Evolutionary conservation across 2,329 filamentous ascomycete species (phyloP).

Genomic region (Paraconiothyrium sp.): DNA sequence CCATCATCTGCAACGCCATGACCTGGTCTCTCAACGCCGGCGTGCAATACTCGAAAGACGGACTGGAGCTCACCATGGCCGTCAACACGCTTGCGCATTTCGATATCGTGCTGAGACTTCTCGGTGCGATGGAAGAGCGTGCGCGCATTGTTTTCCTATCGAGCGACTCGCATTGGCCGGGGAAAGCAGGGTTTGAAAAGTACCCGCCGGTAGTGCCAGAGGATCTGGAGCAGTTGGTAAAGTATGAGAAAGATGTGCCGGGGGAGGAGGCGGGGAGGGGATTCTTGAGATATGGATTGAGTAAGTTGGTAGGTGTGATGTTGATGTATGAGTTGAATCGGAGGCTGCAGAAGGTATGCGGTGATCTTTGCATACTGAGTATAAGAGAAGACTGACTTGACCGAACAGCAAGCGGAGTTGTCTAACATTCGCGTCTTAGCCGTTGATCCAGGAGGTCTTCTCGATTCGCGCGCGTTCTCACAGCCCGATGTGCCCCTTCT

Average conservation of each 20-base stretch:
- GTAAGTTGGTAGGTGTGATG: conserved; percentile 55
- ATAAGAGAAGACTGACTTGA: background rate
- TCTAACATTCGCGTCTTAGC: conserved; percentile 41
- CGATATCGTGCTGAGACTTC: conserved; percentile 25
- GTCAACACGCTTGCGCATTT: conserved; percentile 35
- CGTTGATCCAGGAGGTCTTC: conserved; percentile 46
- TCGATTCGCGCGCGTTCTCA: conserved; percentile 51
- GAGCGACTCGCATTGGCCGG: conserved; percentile 51
- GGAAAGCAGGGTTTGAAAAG: conserved; percentile 49
- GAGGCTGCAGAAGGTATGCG: conserved; percentile 38
- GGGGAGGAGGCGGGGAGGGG: conserved; percentile 51
- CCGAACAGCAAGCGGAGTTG: conserved; percentile 27
- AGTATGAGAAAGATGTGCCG: conserved; percentile 41
- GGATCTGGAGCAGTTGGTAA: conserved; percentile 50
- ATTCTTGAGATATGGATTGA: conserved; percentile 56
- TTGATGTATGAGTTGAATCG: conserved; percentile 55
- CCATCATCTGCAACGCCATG: conserved; percentile 38
- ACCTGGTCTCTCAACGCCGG: conserved; percentile 27
- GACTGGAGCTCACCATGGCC: conserved; percentile 27
- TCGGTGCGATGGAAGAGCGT: conserved; percentile 22
- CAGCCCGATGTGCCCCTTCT: conserved; percentile 42
- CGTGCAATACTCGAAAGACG: conserved; percentile 27
- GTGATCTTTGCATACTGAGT: conserved; percentile 2
- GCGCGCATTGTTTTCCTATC: conserved; percentile 34
- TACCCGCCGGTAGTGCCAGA: conserved; percentile 45